These are phyloP conservation scores for Priceomyces haplophilus DNA, from an alignment of 805 yeast genomes.

Conservation along the genomic window DNA sequence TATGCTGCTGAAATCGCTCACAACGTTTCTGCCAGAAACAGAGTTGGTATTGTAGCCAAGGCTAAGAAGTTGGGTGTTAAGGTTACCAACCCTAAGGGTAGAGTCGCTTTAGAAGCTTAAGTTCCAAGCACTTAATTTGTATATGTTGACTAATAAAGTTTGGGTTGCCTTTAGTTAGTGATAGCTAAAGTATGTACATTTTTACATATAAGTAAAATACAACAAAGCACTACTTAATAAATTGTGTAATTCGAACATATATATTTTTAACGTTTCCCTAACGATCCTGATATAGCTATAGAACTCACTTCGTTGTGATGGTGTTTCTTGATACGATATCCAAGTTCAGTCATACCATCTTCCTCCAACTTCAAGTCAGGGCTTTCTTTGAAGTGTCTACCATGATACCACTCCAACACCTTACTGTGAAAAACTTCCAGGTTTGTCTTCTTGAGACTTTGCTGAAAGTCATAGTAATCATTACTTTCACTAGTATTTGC, in stretches of 20 bases:
- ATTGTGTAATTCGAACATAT: background rate
- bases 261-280: conserved; percentile 14
- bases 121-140: conserved; percentile 9
- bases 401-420: background rate
- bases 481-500: background rate
- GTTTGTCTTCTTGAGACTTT: background rate
- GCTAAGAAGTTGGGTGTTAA: conserved; percentile 98
- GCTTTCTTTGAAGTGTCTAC: conserved; percentile 5
- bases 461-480: background rate
- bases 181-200: conserved; percentile 14
- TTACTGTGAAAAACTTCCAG: background rate
- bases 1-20: conserved; percentile 99
- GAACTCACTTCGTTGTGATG: conserved; percentile 40
- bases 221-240: background rate
- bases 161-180: conserved; percentile 15
- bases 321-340: conserved; percentile 41
- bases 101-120: conserved; percentile 97
- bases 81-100: conserved; percentile 99
- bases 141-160: conserved; percentile 9
- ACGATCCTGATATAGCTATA: conserved; percentile 27
- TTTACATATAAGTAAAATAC: conserved; percentile 6
- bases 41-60: conserved; percentile 92
- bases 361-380: conserved; percentile 19
- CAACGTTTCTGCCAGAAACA: conserved; percentile 97
- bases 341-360: conserved; percentile 39